Evolutionary conservation across 805 yeast species (phyloP), one percentile per base, ranked within the genome.

Genomic region (Brettanomyces sp.): DNA sequence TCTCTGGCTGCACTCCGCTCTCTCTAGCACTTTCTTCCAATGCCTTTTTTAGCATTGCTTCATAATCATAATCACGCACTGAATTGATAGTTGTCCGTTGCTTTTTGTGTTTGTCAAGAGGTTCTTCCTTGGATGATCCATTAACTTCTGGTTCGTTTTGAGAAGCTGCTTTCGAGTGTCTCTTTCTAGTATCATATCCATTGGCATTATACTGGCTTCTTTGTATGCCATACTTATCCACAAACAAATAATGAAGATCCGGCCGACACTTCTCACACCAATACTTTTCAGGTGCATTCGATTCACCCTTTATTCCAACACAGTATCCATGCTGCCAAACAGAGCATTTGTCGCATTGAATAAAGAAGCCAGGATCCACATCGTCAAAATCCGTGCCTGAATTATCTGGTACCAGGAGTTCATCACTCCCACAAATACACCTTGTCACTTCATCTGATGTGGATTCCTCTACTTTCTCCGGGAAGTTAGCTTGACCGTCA

Each of bases 291-390:
- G 97, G 96, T 2, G 88, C 86, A 43, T 77, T 82, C 12, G 76
- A 79, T 50, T 81, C 87, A 43, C 77, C 79, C 45, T 72, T 71
- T 47, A 91, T 79, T 1, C 96, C 95, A 35, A 91, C 96, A 69
- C 99, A 91, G 65, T 73, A 87, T 2, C 97, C 98, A 62, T 91
- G 99, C 64, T 91, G 99, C 99, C 99, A 91, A 6, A 84, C 96
- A 18, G 86, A 80, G 67, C 99, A 91, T 51, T 76, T 74, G 57
- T 93, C 99, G 72, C 95, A 85, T 57, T 85, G 93, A 53, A 85
- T 85, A 58, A 77, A 85, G 43, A 84, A 70, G 3, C 91, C 93
- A 18, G 72, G 66, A 46, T 67, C 72, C 7, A 64, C 55, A 41
- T 65, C 64, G 48, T 76, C 79, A 43, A 64, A 59, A 23, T 63